These are phyloP conservation scores for Platismatia glauca DNA, from an alignment of 495 filamentous ascomycete species.

Conservation along the genomic window DNA sequence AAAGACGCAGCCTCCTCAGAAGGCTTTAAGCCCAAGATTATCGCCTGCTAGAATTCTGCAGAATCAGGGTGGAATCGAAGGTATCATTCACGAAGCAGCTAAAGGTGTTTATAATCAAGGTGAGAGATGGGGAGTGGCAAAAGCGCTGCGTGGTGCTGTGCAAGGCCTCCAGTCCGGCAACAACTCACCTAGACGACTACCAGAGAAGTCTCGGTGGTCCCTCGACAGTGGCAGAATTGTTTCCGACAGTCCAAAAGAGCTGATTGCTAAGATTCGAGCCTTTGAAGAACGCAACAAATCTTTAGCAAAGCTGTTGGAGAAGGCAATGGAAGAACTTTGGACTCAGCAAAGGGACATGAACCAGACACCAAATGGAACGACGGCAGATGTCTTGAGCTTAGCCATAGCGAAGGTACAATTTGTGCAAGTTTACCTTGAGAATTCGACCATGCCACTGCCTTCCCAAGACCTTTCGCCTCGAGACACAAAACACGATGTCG, in stretches of 20 bases:
- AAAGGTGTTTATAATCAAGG: slow-evolving; percentile 72
- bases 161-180: slow-evolving; percentile 50
- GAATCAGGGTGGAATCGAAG: slow-evolving; percentile 59
- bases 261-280: slow-evolving; percentile 31
- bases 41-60: slow-evolving; percentile 53
- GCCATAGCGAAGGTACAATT: slow-evolving; percentile 67
- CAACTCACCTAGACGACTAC: slow-evolving; percentile 18
- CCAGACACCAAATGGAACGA: slow-evolving; percentile 32
- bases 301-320: slow-evolving; percentile 64
- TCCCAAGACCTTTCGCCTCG: slow-evolving; percentile 26
- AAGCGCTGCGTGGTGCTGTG: slow-evolving; percentile 80
- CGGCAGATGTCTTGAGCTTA: slow-evolving; percentile 47
- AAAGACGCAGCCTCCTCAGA: slow-evolving; percentile 24
- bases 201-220: slow-evolving; percentile 25
- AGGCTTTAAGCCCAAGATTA: slow-evolving; percentile 19
- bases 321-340: slow-evolving; percentile 60
- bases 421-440: slow-evolving; percentile 68
- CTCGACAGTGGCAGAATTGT: slow-evolving; percentile 27
- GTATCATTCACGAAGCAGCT: slow-evolving; percentile 76
- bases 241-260: slow-evolving; percentile 19
- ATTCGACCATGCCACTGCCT: slow-evolving; percentile 48
- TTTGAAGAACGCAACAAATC: slow-evolving; percentile 63
- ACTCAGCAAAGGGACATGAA: slow-evolving; percentile 34
- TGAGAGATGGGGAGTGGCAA: slow-evolving; percentile 81
- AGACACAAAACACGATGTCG: neutral